Evolutionary conservation across 495 filamentous ascomycete genomes (phyloP), one percentile per base, ranked within the genome.

Genomic region (Entonaema liquescens): DNA sequence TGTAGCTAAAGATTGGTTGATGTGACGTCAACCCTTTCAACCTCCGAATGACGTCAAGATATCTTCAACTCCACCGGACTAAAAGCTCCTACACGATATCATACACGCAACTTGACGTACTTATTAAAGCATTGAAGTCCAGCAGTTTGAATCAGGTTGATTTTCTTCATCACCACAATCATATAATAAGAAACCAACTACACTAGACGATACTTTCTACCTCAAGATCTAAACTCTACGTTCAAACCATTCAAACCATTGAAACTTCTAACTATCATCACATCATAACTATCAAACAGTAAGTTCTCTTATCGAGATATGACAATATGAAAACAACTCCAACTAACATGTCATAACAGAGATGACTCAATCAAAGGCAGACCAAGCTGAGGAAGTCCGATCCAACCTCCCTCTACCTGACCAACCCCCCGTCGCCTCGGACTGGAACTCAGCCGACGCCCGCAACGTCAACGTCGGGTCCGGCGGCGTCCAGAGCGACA

Each of bases 381-480:
- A 88, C 49, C 81, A 89, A 79, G 90, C 93, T 70, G 89, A 89
- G 19, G 78, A 90, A 74, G 82, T 80, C 74, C 82, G 88, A 78
- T 77, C 89, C 73, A 92, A 93, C 79, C 88, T 96, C 21, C 92
- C 91, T 31, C 85, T 95, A 50, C 93, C 93, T 12, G 90, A 95
- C 1, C 80, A 94, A 38, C 92, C 92, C 4, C 92, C 92, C 0
- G 79, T 81, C 13, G 78, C 87, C 19, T 90, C 90, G n/a, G 92
- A 83, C 71, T 94, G 88, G 87, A 89, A 93, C 75, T 91, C 90
- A 6, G 81, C 84, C 58, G 92, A 94, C 63, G 82, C 83, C 47
- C 82, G 87, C 62, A 90, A 81, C 23, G 87, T 91, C 74, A 90
- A 91, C 72, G 88, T 92, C 44, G 88, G 89, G 56, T 87, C 87